Evolutionary conservation across 2,329 filamentous ascomycete genomes (phyloP).

Genomic region (Exophiala aquamarina): DNA sequence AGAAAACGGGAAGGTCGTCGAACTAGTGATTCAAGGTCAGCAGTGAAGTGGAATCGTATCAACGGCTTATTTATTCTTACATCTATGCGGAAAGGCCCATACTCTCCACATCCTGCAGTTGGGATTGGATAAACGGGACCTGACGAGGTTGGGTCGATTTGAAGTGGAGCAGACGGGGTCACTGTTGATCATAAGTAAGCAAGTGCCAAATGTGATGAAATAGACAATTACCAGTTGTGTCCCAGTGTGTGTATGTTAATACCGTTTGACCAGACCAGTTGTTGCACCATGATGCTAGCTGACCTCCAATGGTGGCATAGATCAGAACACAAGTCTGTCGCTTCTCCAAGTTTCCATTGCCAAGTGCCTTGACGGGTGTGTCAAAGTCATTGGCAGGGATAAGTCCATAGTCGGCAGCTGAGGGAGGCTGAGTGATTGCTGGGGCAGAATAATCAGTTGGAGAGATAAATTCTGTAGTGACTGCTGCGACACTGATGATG

Average conservation of each 20-base stretch:
- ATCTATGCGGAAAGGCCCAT: conserved; percentile 20
- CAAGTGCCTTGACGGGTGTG: not conserved
- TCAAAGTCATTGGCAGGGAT: conserved; percentile 5
- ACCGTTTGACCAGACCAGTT: conserved; percentile 26
- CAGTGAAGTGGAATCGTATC: not conserved
- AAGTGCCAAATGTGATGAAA: not conserved
- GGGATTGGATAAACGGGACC: conserved; percentile 6
- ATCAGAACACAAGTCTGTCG: conserved; percentile 29
- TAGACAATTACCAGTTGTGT: conserved; percentile 23
- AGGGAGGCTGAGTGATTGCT: conserved; percentile 2
- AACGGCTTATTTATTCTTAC: conserved; percentile 8
- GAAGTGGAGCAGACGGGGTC: conserved; percentile 5
- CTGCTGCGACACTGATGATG: conserved; percentile 8
- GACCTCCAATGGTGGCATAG: conserved; percentile 24
- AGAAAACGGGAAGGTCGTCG: conserved; percentile 30
- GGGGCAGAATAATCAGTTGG: conserved; percentile 5
- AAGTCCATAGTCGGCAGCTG: conserved; percentile 1
- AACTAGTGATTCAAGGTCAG: conserved; percentile 28
- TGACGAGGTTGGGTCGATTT: not conserved
- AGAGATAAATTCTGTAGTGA: conserved; percentile 6
- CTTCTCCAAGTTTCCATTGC: conserved; percentile 14
- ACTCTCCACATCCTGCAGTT: conserved; percentile 19
- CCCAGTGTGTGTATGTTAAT: conserved; percentile 23
- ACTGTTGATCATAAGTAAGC: not conserved
- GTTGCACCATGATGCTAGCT: conserved; percentile 26